Base-by-base conservation (phyloP, 306 rosid genomes). In the Cajanus cajan region DNA sequence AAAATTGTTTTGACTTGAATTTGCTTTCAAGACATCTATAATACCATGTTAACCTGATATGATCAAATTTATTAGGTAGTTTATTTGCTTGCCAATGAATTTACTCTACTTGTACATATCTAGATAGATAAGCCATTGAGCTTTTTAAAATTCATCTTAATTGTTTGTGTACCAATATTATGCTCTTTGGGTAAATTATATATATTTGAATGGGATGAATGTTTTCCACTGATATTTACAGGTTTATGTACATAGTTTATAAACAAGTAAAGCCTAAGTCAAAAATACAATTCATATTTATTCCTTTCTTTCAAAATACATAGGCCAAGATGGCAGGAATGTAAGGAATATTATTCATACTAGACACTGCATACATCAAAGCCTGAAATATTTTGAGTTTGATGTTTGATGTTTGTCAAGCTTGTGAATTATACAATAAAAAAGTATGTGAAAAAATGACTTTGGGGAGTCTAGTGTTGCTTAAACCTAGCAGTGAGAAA, bases 1-100 rank as follows among this genome's bases (percentile, higher is more conserved):
- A 9, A 71, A 43, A 59, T 83, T 31, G 16, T 52, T 77, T 76
- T 75, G n/a, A 69, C 82, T 67, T 16, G 40, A 76, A 34, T 55
- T 72, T 19, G 15, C 68, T 70, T 87, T 16, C 59, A 15, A 65
- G 68, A 54, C 68, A 78, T 74, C n/a, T 71, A 71, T 34, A 66
- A 25, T 50, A 37, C 59, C 15, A 65, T 54, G 48, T 39, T 28
- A 28, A 1, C 3, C 1, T 28, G 31, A 28, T 33, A 36, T 51
- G 21, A 71, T 76, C 78, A 34, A 40, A 54, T 47, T 63, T 48
- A 15, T 36, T 70, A n/a, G 40, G 65, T 73, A 45, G 62, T 43
- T 68, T 14, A 54, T 6, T 57, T 6, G 28, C 41, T 19, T 68
- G 48, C 62, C 73, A 3, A 12, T 75, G 59, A 45, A 28, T 57